A percentile compares a stretch with the other conserved stretches of the same genome.
These are phyloP conservation scores for Trametes sp. DNA, from an alignment of 1,284 basidiomycete genomes.

Conservation along the genomic window DNA sequence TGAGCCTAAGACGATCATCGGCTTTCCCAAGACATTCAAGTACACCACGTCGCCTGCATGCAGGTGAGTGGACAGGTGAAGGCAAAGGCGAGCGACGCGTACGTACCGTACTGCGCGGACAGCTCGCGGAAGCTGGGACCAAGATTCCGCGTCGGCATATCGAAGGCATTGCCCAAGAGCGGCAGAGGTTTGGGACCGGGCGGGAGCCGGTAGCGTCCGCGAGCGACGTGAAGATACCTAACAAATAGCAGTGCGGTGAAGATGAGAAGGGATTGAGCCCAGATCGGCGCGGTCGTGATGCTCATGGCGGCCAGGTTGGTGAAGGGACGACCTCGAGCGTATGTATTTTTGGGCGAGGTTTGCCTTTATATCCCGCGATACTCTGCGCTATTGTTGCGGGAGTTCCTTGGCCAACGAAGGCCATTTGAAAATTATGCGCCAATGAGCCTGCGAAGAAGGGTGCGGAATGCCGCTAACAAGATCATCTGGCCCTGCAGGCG, in stretches of 20 bases:
- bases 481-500: too few relatives aligned
- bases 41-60: constrained; percentile 23
- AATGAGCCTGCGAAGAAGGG: too few relatives aligned
- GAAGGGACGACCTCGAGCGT: background rate
- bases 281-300: background rate
- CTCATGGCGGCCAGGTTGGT: background rate
- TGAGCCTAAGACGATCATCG: constrained; percentile 19
- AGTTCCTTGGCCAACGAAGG: too few relatives aligned
- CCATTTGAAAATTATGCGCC: too few relatives aligned
- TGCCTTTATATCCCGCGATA: too few relatives aligned
- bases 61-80: background rate
- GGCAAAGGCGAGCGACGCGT: background rate
- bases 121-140: constrained; percentile 20
- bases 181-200: constrained; percentile 25
- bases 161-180: constrained; percentile 24
- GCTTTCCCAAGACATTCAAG: constrained; percentile 16
- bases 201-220: constrained; percentile 11
- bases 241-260: background rate
- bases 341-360: too few relatives aligned
- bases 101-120: constrained; percentile 24
- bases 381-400: too few relatives aligned
- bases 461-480: too few relatives aligned
- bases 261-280: background rate
- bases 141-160: constrained; percentile 17
- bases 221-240: background rate